Base-by-base conservation (phyloP, 495 filamentous ascomycete species). In the Trichoderma asperelloides region DNA sequence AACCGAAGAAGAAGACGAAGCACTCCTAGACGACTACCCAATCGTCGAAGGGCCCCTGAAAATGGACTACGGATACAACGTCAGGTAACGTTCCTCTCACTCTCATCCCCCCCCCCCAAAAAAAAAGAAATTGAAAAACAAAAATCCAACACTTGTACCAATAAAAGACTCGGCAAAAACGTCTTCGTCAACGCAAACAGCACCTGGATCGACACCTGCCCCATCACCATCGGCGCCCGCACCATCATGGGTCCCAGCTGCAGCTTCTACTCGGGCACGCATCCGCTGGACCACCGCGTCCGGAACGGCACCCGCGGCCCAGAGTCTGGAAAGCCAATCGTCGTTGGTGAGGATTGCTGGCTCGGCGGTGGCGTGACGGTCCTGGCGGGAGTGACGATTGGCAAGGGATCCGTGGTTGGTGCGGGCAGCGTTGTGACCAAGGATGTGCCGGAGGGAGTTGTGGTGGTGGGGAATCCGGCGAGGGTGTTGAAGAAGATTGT, bases 341-440 rank as follows among this genome's bases (percentile, higher is more conserved):
- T 78, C 16, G 87, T 96, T 67, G 91, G 88, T 0, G 90, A 96
- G 71, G 93, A 96, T 74, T 95, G 91, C 70, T 97, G 93, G 93
- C 74, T 97, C 30, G 91, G 90, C 0, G 93, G 93, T 0, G 88
- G 88, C 73, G 91, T 89, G 11, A 84, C 82, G 47, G 80, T 97
- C 8, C 74, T 90, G 21, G 87, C 91, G 0, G 93, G 93, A 0
- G 90, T 97, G 28, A 93, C 80, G 8, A 88, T 96, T 68, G 93
- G 93, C 0, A 81, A 81, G 45, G 89, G 92, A 0, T 80, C 79
- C 1, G 88, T 88, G 0, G 81, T 96, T 70, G 93, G 91, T 0
- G 92, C 93, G n/a, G 92, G 91, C 0, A 91, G 89, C 75, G 91
- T 96, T 23, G 93, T 96, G 13, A 96, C 91, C 1, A 96, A 89